Conservation (phyloP, 306 rosid genomes). For the Biancaea sappan region DNA sequence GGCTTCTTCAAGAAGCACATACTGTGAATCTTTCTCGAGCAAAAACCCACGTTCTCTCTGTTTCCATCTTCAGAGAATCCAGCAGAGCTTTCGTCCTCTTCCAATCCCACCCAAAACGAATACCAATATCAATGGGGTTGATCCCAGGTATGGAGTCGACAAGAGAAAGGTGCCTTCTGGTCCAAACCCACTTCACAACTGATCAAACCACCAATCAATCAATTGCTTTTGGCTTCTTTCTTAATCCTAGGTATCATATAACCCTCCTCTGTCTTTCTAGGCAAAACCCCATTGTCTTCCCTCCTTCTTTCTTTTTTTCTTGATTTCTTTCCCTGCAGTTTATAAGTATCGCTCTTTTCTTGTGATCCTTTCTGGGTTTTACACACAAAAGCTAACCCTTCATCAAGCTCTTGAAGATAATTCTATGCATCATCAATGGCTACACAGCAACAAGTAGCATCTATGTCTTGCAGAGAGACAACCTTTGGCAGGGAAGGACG, state of each 20-base stretch:
- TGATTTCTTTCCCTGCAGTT: conserved; percentile 23
- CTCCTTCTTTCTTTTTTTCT: conserved; percentile 15
- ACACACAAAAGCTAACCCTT: neutral
- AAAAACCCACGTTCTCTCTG: conserved; percentile 70
- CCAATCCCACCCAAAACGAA: conserved; percentile 24
- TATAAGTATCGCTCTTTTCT: conserved; percentile 24
- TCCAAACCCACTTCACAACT: conserved; percentile 98
- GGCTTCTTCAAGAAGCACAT: conserved; percentile 38
- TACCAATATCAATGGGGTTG: conserved; percentile 40
- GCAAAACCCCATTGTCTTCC: conserved; percentile 9
- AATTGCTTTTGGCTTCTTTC: no score
- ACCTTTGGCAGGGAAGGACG: conserved; percentile 24
- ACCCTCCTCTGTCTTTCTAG: conserved; percentile 5
- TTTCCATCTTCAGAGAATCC: conserved; percentile 47
- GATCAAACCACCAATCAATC: conserved; percentile 18
- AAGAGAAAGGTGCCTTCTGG: conserved; percentile 93
- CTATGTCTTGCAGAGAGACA: conserved; percentile 37
- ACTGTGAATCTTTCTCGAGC: conserved; percentile 62
- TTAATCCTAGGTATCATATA: conserved; percentile 10
- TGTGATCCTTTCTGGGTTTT: conserved; percentile 16
- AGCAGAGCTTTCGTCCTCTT: conserved; percentile 26
- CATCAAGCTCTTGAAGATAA: conserved; percentile 28
- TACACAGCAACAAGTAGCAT: no score
- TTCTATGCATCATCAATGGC: conserved; percentile 24
- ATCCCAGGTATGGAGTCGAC: conserved; percentile 77